Percentiles rank a stretch among this genome's conserved stretches.
phyloP scores from a whole-genome alignment of 805 yeast species.

The Wickerhamomyces tratensis region DNA sequence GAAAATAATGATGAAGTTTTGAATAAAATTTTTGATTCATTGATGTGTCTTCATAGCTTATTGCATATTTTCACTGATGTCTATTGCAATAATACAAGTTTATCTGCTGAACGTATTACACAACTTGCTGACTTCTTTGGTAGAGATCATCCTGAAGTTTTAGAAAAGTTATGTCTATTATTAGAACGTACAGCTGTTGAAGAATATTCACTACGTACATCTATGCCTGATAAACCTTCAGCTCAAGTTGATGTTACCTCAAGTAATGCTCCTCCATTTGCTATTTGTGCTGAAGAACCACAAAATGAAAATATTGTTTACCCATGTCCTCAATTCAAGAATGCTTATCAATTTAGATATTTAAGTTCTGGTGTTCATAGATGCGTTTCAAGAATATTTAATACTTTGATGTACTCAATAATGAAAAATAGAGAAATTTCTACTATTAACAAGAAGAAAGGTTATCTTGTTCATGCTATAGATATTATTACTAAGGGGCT shows the following conservation, averaged over 20 bases:
- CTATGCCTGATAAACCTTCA: constrained; percentile 31
- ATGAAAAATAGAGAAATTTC: constrained; percentile 40
- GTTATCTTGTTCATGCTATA: constrained; percentile 32
- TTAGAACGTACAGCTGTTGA: constrained; percentile 45
- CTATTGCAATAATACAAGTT: constrained; percentile 41
- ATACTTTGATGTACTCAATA: constrained; percentile 34
- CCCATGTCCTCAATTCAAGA: constrained; percentile 52
- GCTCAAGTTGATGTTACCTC: constrained; percentile 10
- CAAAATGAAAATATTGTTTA: constrained; percentile 28
- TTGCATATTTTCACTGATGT: constrained; percentile 46
- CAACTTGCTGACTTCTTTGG: constrained; percentile 32
- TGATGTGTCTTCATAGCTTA: constrained; percentile 29
- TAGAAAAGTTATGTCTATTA: constrained; percentile 34
- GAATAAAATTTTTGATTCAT: constrained; percentile 18
- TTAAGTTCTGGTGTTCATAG: constrained; percentile 40
- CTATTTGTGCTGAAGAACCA: constrained; percentile 36
- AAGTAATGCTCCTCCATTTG: constrained; percentile 24
- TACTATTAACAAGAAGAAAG: constrained; percentile 22
- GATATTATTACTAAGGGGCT: constrained; percentile 18
- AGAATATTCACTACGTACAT: constrained; percentile 41
- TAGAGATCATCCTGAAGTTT: constrained; percentile 28
- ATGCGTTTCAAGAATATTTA: constrained; percentile 29
- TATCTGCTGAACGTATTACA: constrained; percentile 27
- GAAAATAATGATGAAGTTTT: constrained; percentile 9
- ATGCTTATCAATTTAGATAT: constrained; percentile 45